These are phyloP conservation scores for Dillenia turbinata DNA, from an alignment of 164 flowering plant species.

Conservation along the genomic window DNA sequence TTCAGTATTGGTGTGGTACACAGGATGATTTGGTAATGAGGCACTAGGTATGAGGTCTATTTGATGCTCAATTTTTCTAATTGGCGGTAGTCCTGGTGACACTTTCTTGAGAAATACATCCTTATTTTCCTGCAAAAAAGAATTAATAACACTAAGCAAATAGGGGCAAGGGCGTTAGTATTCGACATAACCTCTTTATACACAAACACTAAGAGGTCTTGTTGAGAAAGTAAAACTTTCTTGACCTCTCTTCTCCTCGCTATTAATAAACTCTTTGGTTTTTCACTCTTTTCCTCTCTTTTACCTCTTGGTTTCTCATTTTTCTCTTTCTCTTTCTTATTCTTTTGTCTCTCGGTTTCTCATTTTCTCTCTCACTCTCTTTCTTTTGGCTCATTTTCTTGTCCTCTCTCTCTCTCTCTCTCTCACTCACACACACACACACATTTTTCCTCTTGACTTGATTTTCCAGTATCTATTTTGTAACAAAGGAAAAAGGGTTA, in stretches of 20 bases:
- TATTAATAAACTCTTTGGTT: background rate
- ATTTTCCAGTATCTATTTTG: background rate
- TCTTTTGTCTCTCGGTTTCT: background rate
- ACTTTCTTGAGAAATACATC: background rate
- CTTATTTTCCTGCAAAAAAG: background rate
- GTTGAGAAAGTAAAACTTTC: background rate
- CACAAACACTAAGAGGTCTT: background rate
- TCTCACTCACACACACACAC: background rate
- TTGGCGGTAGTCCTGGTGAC: background rate
- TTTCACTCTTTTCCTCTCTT: background rate
- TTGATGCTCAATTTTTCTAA: background rate
- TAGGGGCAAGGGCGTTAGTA: background rate
- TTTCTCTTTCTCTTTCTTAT: background rate
- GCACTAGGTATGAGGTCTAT: background rate
- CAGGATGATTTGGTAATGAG: background rate
- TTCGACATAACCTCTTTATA: background rate
- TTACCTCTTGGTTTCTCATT: background rate
- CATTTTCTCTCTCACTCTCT: background rate
- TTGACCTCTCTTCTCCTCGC: background rate
- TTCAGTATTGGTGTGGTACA: background rate
- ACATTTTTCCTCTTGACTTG: background rate
- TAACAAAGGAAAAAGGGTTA: background rate
- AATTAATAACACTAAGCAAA: background rate
- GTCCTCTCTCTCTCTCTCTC: slow-evolving; percentile 2
- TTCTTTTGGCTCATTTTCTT: background rate